phyloP scores from a whole-genome alignment of 805 yeast genomes.

The Barnettozyma wickerhamii region DNA sequence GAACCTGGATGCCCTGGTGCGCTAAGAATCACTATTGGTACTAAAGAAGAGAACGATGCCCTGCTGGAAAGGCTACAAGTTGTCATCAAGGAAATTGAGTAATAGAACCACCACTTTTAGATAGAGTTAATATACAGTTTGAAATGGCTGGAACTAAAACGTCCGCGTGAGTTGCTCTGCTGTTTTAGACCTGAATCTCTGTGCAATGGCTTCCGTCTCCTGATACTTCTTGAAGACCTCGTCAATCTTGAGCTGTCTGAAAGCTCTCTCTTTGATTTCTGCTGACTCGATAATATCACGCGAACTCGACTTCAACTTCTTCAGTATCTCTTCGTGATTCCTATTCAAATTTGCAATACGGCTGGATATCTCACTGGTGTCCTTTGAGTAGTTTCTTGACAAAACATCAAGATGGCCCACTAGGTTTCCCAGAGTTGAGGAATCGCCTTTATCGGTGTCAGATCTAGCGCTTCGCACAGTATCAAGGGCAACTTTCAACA shows the following conservation, averaged over 20 bases:
- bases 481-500: slow-evolving; percentile 17
- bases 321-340: slow-evolving; percentile 17
- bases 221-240: slow-evolving; percentile 10
- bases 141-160: too few species aligned
- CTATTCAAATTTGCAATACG: slow-evolving; percentile 19
- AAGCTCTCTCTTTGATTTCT: slow-evolving; percentile 11
- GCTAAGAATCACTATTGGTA: slow-evolving; percentile 84
- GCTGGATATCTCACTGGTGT: slow-evolving; percentile 16
- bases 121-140: too few species aligned
- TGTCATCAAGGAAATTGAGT: slow-evolving; percentile 24
- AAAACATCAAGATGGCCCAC: slow-evolving; percentile 14
- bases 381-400: slow-evolving; percentile 18
- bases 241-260: slow-evolving; percentile 15
- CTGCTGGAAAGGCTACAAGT: slow-evolving; percentile 48
- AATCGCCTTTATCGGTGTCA: too few species aligned
- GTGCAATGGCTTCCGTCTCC: slow-evolving; percentile 4
- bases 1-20: slow-evolving; percentile 90
- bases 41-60: slow-evolving; percentile 61
- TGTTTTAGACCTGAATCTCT: slow-evolving; percentile 7
- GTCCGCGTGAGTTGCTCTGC: slow-evolving; percentile 15
- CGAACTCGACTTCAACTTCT: slow-evolving; percentile 5
- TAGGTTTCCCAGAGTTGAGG: slow-evolving; percentile 13
- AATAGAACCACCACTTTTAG: too few species aligned
- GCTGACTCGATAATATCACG: not conserved
- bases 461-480: too few species aligned